Conservation (phyloP, 352 stramenopile species). For the Globisporangium nodosum region DNA sequence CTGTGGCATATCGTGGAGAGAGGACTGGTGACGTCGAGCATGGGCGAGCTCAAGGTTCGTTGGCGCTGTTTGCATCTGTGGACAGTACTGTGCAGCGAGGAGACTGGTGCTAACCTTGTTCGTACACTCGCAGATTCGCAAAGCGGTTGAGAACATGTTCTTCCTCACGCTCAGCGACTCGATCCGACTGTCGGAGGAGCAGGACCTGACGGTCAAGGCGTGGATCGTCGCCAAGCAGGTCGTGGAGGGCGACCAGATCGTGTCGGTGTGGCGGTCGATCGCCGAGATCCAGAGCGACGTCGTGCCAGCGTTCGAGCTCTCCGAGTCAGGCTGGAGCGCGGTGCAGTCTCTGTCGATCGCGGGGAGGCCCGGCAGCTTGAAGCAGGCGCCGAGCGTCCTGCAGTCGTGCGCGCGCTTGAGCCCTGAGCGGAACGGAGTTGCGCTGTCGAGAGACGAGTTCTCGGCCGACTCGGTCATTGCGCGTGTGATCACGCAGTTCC, state of each 20-base stretch:
- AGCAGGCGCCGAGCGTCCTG: background rate
- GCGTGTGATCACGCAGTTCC: background rate
- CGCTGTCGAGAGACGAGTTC: background rate
- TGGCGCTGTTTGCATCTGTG: background rate
- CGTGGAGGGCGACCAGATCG: conserved; percentile 18
- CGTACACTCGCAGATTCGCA: background rate
- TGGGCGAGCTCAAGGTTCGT: background rate
- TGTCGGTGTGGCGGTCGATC: conserved; percentile 23
- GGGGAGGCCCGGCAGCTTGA: background rate
- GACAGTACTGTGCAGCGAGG: too few species aligned
- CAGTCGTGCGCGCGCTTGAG: background rate
- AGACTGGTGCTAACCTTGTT: background rate
- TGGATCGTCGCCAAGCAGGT: conserved; percentile 20
- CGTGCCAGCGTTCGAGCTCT: background rate
- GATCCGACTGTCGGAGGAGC: conserved; percentile 14
- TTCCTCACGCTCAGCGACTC: conserved; percentile 22
- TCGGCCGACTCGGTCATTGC: background rate
- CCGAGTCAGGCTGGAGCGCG: background rate
- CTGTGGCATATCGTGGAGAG: conserved; percentile 18
- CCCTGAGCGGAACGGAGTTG: background rate
- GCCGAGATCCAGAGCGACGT: conserved; percentile 13
- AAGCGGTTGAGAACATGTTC: background rate
- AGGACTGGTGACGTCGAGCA: background rate
- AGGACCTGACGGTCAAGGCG: conserved; percentile 17
- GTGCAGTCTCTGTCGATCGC: background rate